Base-by-base conservation (phyloP, 164 flowering plant genomes). In the Stephania japonica region DNA sequence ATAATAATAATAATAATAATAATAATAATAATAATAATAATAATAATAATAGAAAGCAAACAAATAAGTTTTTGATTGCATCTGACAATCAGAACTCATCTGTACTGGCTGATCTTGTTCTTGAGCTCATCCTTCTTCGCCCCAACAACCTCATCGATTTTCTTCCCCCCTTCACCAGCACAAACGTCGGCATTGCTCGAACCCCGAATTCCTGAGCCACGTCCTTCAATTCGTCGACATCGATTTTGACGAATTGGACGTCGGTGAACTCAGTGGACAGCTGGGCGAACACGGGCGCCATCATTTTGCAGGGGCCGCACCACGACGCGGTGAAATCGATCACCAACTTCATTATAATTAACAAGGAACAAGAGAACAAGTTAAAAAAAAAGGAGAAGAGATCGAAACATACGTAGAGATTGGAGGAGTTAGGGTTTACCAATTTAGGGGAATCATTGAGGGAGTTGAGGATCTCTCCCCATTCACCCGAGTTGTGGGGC, bases 261-360 rank as follows among this genome's bases (percentile, higher is more conserved):
- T 86, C 87, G 7, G 86, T 74, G 78, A 63, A 90, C 67, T 80
- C 85, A n/a, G 47, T 47, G 70, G 97, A 80, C 87, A 92, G 70
- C 18, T 75, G 83, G 1, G 73, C 19, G 21, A 94, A 9, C 0
- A 38, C 77, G n/a, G 96, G 97, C 76, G 81, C 90, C 80, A 94
- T 87, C 64, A 86, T 38, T 81, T 72, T 84, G 80, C 97, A 94
- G 7, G 98, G 98, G 5, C 94, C 94, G 67, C 97, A 94, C 98
- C 97, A 94, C 0, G 89, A 59, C 1, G 94, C 97, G 5, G 90
- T 64, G 80, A 94, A 94, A 77, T 94, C 93, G 5, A 94, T 86
- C 75, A 84, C 89, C 78, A 84, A 75, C 89, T 85, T 53, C 43
- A 47, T n/a, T 32, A 32, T 2, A 32, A n/a, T n/a, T n/a, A n/a